phyloP scores from a whole-genome alignment of 208 protist species.

The Plasmodiophora brassicae region DNA sequence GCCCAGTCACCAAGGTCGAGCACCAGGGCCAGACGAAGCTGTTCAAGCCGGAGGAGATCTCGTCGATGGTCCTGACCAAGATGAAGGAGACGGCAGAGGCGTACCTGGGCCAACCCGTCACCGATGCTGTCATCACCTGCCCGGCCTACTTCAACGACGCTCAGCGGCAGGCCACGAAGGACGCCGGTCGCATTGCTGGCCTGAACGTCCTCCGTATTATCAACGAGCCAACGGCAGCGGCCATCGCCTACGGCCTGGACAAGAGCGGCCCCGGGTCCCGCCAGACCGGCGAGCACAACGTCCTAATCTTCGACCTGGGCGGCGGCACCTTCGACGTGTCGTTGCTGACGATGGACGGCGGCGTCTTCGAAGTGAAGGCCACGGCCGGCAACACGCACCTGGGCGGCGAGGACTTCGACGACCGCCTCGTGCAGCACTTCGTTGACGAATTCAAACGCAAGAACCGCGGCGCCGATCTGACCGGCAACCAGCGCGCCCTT shows the following conservation, averaged over 20 bases:
- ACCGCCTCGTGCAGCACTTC: slow-evolving; percentile 92
- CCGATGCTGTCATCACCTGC: slow-evolving; percentile 89
- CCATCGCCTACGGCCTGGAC: slow-evolving; percentile 97
- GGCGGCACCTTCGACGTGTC: slow-evolving; percentile 86
- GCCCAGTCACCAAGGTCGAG: slow-evolving; percentile 68
- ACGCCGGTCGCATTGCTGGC: slow-evolving; percentile 78
- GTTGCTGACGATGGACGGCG: slow-evolving; percentile 93
- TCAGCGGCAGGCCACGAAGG: slow-evolving; percentile 82
- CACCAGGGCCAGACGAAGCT: slow-evolving; percentile 70
- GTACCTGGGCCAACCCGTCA: slow-evolving; percentile 83
- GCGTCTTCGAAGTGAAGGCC: slow-evolving; percentile 80
- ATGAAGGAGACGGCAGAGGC: slow-evolving; percentile 88
- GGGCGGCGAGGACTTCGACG: slow-evolving; percentile 90
- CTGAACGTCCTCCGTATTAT: slow-evolving; percentile 97
- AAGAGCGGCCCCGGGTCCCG: too few relatives aligned
- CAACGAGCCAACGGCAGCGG: slow-evolving; percentile 99
- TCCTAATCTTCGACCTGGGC: slow-evolving; percentile 63
- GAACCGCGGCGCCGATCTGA: slow-evolving; percentile 71
- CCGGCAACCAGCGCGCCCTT: slow-evolving; percentile 61
- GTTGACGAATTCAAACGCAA: slow-evolving; percentile 87
- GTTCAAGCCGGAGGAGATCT: slow-evolving; percentile 85
- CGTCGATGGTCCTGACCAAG: slow-evolving; percentile 80
- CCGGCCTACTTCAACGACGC: slow-evolving; percentile 94
- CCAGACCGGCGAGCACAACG: slow-evolving; percentile 34
- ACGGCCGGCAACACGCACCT: slow-evolving; percentile 98